A percentile compares a stretch with the other conserved stretches of the same genome.
phyloP scores from a whole-genome alignment of 192 early-diverging fungal species.

The Entophlyctis luteolus region DNA sequence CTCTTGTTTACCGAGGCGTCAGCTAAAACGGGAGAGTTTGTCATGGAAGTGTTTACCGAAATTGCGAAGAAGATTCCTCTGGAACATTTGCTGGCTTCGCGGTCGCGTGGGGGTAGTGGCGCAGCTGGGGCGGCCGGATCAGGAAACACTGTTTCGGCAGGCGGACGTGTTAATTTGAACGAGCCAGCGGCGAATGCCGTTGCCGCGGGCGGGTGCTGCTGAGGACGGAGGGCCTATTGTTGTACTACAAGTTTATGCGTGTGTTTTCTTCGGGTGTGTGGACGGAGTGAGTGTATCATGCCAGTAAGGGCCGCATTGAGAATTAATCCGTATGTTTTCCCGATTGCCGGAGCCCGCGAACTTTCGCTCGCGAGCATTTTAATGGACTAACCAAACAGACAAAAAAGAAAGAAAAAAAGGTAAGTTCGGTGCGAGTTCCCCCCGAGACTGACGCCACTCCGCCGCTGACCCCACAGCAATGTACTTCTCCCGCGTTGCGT shows the following conservation, averaged over 20 bases:
- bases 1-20: constrained; percentile 86
- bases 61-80: constrained; percentile 69
- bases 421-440: background rate
- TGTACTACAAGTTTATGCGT: no score
- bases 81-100: constrained; percentile 42
- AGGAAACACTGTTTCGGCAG: constrained; percentile 8
- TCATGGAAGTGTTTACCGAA: constrained; percentile 87
- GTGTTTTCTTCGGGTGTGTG: no score
- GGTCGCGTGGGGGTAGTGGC: constrained; percentile 29
- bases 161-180: constrained; percentile 45
- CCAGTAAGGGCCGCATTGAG: no score
- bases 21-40: constrained; percentile 78
- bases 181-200: constrained; percentile 13
- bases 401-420: constrained; percentile 1
- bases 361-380: background rate
- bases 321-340: no score
- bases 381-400: background rate
- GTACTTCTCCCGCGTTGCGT: constrained; percentile 15
- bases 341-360: no score
- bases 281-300: no score
- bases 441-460: background rate
- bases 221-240: no score
- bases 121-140: background rate
- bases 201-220: constrained; percentile 12
- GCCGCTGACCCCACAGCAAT: background rate